These are phyloP conservation scores for Termitomyces sp. DNA, from an alignment of 768 basidiomycete genomes.

Conservation along the genomic window DNA sequence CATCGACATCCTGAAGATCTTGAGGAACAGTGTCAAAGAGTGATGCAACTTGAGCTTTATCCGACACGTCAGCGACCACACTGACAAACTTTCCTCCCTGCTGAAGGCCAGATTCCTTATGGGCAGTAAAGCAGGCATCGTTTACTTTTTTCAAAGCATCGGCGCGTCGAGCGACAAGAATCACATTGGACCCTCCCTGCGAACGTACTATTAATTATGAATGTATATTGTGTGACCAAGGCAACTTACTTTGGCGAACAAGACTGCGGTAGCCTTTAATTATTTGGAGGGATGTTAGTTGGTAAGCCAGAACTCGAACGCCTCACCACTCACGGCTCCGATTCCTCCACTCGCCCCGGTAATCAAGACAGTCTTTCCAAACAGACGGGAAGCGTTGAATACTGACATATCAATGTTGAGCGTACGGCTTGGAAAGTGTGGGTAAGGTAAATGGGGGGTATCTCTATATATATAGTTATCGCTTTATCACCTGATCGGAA, in stretches of 20 bases:
- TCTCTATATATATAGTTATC: too few relatives aligned
- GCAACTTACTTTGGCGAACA: conserved; percentile 79
- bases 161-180: conserved; percentile 76
- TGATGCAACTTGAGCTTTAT: conserved; percentile 66
- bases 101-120: conserved; percentile 67
- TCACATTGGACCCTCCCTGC: conserved; percentile 84
- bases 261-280: conserved; percentile 73
- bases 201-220: not conserved
- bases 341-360: conserved; percentile 92
- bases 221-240: not conserved
- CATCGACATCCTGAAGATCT: conserved; percentile 72
- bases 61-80: conserved; percentile 77
- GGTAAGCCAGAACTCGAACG: not conserved
- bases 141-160: conserved; percentile 74
- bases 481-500: conserved; percentile 6
- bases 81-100: conserved; percentile 77
- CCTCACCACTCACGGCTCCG: conserved; percentile 64
- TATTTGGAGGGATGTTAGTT: conserved; percentile 1
- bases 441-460: too few relatives aligned
- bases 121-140: conserved; percentile 64
- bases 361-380: conserved; percentile 83
- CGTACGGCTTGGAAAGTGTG: not conserved
- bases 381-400: conserved; percentile 77
- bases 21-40: conserved; percentile 72
- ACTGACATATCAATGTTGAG: conserved; percentile 54